A percentile compares a stretch with the other conserved stretches of the same genome.
These are phyloP conservation scores for Trametes gibbosa DNA, from an alignment of 768 basidiomycete genomes.

Conservation along the genomic window DNA sequence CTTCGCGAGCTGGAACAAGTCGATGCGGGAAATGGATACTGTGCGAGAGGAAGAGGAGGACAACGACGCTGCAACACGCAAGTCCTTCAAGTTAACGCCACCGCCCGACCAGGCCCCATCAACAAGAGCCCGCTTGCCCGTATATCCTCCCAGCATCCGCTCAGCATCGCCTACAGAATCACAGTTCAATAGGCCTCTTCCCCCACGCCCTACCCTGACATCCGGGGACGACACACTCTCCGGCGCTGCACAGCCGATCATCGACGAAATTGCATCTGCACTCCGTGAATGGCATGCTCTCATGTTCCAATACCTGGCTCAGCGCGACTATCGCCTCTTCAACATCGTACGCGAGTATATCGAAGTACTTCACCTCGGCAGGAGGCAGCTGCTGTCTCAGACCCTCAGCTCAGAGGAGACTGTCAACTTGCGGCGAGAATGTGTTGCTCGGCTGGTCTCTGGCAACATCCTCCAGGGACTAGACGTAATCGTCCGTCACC, in stretches of 20 bases:
- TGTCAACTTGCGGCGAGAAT: slow-evolving; percentile 73
- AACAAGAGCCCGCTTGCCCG: slow-evolving; percentile 66
- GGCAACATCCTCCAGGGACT: slow-evolving; percentile 91
- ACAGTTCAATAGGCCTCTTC: slow-evolving; percentile 67
- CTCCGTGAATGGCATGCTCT: slow-evolving; percentile 93
- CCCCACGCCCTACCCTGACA: slow-evolving; percentile 91
- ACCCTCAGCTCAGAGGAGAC: slow-evolving; percentile 88
- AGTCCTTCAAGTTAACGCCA: slow-evolving; percentile 70
- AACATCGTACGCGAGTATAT: slow-evolving; percentile 84
- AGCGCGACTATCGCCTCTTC: slow-evolving; percentile 88
- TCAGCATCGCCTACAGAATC: slow-evolving; percentile 62
- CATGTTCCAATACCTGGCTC: slow-evolving; percentile 88
- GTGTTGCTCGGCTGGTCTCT: slow-evolving; percentile 81
- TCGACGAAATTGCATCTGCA: slow-evolving; percentile 97
- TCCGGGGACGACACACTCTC: slow-evolving; percentile 91
- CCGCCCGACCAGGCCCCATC: slow-evolving; percentile 75
- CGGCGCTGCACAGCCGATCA: slow-evolving; percentile 81
- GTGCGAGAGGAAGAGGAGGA: slow-evolving; percentile 69
- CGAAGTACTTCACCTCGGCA: slow-evolving; percentile 86
- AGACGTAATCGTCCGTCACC: slow-evolving; percentile 96
- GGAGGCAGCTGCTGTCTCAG: slow-evolving; percentile 85
- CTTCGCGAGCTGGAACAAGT: slow-evolving; percentile 22
- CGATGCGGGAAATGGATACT: slow-evolving; percentile 43
- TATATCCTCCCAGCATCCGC: slow-evolving; percentile 73
- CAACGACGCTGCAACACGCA: slow-evolving; percentile 41